A percentile compares a stretch with the other conserved stretches of the same genome.
phyloP scores from a whole-genome alignment of 352 stramenopile species.

The Phytophthora podocarpi region DNA sequence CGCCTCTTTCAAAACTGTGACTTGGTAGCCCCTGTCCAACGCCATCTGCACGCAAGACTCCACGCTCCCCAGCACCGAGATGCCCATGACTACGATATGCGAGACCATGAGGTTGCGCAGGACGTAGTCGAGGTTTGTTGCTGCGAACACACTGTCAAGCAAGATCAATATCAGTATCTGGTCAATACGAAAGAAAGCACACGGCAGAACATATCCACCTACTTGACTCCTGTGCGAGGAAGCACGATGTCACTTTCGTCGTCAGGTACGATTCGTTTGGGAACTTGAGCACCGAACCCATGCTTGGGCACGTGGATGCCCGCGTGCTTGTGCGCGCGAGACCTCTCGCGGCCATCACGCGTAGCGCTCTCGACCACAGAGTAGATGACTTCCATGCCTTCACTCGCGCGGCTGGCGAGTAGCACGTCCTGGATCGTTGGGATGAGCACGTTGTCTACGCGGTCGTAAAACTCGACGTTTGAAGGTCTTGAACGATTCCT shows the following conservation, averaged over 20 bases:
- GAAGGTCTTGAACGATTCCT: constrained; percentile 14
- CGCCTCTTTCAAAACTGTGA: constrained; percentile 85
- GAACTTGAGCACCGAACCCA: constrained; percentile 74
- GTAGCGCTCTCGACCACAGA: constrained; percentile 90
- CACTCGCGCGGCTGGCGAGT: constrained; percentile 49
- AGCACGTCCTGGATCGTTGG: constrained; percentile 68
- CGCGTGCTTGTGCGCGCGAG: constrained; percentile 86
- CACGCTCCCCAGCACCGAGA: constrained; percentile 85
- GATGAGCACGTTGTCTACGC: constrained; percentile 54
- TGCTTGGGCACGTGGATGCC: constrained; percentile 75
- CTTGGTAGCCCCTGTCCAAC: constrained; percentile 87
- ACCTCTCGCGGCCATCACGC: constrained; percentile 81
- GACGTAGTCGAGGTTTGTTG: constrained; percentile 91
- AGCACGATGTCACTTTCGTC: constrained; percentile 83
- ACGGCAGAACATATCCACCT: constrained; percentile 19
- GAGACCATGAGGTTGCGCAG: constrained; percentile 86
- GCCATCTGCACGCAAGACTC: constrained; percentile 82
- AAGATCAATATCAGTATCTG: not conserved
- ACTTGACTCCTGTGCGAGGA: constrained; percentile 81
- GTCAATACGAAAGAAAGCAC: not conserved
- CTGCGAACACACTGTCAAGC: constrained; percentile 72
- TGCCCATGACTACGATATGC: constrained; percentile 85
- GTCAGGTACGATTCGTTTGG: constrained; percentile 48
- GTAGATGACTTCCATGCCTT: constrained; percentile 88
- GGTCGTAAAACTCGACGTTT: constrained; percentile 48